Base-by-base conservation (phyloP, 345 rosid species). In the Eucalyptus erythrocorys region DNA sequence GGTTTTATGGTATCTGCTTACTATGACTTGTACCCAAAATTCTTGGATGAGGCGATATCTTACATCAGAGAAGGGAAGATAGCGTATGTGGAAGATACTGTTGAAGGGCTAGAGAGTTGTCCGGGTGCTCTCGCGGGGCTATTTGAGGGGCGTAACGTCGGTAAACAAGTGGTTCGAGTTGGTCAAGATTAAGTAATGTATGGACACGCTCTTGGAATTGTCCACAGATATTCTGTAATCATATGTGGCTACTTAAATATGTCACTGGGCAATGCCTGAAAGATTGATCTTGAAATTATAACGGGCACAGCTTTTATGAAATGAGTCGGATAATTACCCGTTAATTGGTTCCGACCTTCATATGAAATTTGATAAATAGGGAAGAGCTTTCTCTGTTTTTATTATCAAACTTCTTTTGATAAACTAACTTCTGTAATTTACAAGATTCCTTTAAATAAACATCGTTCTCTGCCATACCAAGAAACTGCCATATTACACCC, bases 141-240 rank as follows among this genome's bases (percentile, higher is more conserved):
- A 37, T 91, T 91, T 87, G 32, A 47, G 2, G 90, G 93, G 57
- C 86, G 64, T n/a, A 91, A 91, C 24, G 61, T 89, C 7, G 93
- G 92, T 26, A 91, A 91, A 84, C 91, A 90, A 50, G 88, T 90
- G 30, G 91, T 91, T 57, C 85, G 26, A 12, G 61, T 91, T 37
- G 90, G 91, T 87, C 88, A 55, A 14, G 92, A 89, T 16, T 88
- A 48, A 34, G 11, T 86, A 30, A 85, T n/a, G 34, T 26, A 85
- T 85, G 3, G 24, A 30, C 7, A 76, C 4, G 47, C 82, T 76
- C 82, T 76, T 76, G 82, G 82, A 40, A 37, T 40, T 76, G 47
- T 76, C 26, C 14, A 10, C 27, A 21, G 82, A 76, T 76, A 10
- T 64, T 64, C 76, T 34, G 40, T 15, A 14, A n/a, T 21, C 30